Evolutionary conservation across 2,329 filamentous ascomycete genomes (phyloP).

Genomic region (Aspergillus sp.): DNA sequence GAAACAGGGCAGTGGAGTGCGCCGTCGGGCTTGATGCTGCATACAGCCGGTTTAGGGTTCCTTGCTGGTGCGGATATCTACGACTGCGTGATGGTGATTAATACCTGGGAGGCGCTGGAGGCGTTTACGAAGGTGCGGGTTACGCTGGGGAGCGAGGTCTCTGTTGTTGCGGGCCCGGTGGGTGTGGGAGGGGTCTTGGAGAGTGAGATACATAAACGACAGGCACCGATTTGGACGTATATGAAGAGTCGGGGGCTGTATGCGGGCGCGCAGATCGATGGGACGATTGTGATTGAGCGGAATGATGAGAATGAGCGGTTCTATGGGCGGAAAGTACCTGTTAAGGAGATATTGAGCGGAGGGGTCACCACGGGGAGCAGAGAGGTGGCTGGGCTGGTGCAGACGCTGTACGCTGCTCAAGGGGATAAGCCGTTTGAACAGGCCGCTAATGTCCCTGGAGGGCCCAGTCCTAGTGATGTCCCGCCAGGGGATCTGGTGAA

Average conservation of each 20-base stretch:
- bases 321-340: slow-evolving; percentile 67
- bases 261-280: slow-evolving; percentile 81
- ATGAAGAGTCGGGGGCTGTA: slow-evolving; percentile 88
- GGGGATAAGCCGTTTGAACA: slow-evolving; percentile 56
- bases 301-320: slow-evolving; percentile 86
- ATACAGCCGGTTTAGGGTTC: slow-evolving; percentile 85
- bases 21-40: slow-evolving; percentile 84
- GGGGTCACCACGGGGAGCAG: slow-evolving; percentile 56
- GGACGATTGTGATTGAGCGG: slow-evolving; percentile 80
- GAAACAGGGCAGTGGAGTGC: slow-evolving; percentile 88
- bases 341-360: slow-evolving; percentile 62
- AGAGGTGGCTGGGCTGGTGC: slow-evolving; percentile 63
- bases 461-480: too few species aligned
- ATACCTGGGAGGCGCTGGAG: slow-evolving; percentile 78
- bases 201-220: slow-evolving; percentile 64
- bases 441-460: background rate
- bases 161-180: slow-evolving; percentile 73
- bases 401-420: slow-evolving; percentile 85
- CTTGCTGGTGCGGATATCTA: slow-evolving; percentile 91
- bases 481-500: too few species aligned
- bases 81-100: slow-evolving; percentile 91
- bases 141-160: slow-evolving; percentile 79
- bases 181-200: slow-evolving; percentile 72
- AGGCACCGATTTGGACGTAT: slow-evolving; percentile 76
- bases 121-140: slow-evolving; percentile 77